Percentiles rank a stretch among this genome's conserved stretches.
These are phyloP conservation scores for Blumeria graminis DNA, from an alignment of 2,329 filamentous ascomycete genomes.

Conservation along the genomic window DNA sequence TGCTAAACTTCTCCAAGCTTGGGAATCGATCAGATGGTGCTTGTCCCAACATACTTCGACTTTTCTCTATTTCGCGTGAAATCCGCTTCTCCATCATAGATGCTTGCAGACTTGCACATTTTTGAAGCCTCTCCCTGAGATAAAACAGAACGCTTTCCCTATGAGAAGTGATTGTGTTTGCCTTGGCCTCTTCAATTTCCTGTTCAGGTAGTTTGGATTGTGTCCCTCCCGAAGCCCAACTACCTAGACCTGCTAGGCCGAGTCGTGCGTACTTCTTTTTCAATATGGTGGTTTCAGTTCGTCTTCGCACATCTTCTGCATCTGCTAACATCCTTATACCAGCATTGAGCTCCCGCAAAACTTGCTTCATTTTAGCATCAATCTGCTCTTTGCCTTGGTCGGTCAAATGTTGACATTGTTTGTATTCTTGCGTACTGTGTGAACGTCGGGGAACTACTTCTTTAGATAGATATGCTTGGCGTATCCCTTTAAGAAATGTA, in stretches of 20 bases:
- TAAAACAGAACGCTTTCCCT: slow-evolving; percentile 70
- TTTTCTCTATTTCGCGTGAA: slow-evolving; percentile 68
- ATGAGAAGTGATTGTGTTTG: slow-evolving; percentile 41
- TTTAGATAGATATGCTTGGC: slow-evolving; percentile 76
- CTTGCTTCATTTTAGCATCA: slow-evolving; percentile 63
- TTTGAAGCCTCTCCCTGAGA: slow-evolving; percentile 49
- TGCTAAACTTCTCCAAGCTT: slow-evolving; percentile 8
- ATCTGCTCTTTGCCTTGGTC: slow-evolving; percentile 68
- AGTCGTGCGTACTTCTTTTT: slow-evolving; percentile 39
- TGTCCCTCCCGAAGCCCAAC: slow-evolving; percentile 44
- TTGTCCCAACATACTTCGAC: slow-evolving; percentile 62
- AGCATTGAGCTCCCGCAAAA: slow-evolving; percentile 64
- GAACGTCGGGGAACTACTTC: slow-evolving; percentile 32
- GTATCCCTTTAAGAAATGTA: slow-evolving; percentile 56
- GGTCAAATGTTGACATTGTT: slow-evolving; percentile 25
- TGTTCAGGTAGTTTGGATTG: slow-evolving; percentile 39
- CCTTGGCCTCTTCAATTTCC: slow-evolving; percentile 42
- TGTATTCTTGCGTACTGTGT: slow-evolving; percentile 7
- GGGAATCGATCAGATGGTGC: slow-evolving; percentile 17
- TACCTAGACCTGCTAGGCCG: slow-evolving; percentile 36
- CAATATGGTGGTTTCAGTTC: slow-evolving; percentile 47
- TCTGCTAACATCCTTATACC: slow-evolving; percentile 60
- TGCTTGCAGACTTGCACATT: slow-evolving; percentile 55
- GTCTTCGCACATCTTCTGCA: slow-evolving; percentile 58
- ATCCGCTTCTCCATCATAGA: slow-evolving; percentile 84